Conservation (phyloP, 768 basidiomycete species). For the Lepiota brunneoincarnata region DNA sequence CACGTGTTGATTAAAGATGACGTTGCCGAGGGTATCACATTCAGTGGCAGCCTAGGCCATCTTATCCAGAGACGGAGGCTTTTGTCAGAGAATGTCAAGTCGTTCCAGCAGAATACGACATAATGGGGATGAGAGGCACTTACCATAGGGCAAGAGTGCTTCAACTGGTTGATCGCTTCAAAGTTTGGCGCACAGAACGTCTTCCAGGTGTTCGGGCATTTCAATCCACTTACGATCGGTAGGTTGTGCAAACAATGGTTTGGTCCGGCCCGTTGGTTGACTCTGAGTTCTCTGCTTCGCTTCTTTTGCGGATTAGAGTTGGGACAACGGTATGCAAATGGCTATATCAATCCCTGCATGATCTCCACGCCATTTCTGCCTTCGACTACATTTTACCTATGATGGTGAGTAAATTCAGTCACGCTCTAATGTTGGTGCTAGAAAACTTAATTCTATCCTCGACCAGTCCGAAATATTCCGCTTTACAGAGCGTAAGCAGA, state of each 20-base stretch:
- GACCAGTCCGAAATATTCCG: conserved; percentile 69
- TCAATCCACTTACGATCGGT: conserved; percentile 85
- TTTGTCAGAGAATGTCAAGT: conserved; percentile 69
- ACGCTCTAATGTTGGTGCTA: background rate
- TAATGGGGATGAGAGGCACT: conserved; percentile 69
- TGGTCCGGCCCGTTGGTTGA: background rate
- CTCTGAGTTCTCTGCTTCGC: background rate
- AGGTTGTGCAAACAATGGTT: conserved; percentile 18
- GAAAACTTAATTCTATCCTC: conserved; percentile 11
- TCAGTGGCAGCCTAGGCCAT: conserved; percentile 66
- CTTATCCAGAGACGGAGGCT: conserved; percentile 54
- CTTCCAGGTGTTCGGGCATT: conserved; percentile 75
- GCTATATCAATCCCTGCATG: conserved; percentile 72
- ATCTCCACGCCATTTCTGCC: conserved; percentile 69
- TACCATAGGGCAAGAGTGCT: conserved; percentile 59
- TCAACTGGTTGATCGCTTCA: conserved; percentile 62
- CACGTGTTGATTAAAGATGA: background rate
- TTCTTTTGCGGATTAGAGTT: conserved; percentile 38
- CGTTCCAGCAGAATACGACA: conserved; percentile 55
- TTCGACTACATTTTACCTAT: conserved; percentile 84
- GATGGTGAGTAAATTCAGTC: conserved; percentile 47
- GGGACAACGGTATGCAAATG: conserved; percentile 72
- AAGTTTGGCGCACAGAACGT: conserved; percentile 67
- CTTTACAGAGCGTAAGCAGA: conserved; percentile 60
- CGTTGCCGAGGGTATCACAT: conserved; percentile 6